Evolutionary conservation across 2,329 filamentous ascomycete species (phyloP).

Genomic region (Penicillium polonicum): DNA sequence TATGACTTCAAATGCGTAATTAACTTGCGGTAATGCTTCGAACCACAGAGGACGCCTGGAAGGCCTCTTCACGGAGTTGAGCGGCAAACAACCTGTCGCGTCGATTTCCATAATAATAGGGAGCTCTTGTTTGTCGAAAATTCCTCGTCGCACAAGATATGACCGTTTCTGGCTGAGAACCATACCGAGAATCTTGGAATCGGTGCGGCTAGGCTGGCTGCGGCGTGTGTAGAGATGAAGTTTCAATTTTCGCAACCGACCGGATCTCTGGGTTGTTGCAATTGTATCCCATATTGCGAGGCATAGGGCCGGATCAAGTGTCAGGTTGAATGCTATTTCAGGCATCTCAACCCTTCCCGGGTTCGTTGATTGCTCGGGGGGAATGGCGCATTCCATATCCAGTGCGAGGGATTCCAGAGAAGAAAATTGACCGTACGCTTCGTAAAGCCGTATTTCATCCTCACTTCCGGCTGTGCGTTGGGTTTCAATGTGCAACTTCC

Average conservation of each 20-base stretch:
- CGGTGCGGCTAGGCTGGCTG: neutral
- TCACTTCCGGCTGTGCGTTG: neutral
- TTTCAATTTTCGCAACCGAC: neutral
- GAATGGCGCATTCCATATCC: neutral
- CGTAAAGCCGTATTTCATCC: neutral
- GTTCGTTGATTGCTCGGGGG: neutral
- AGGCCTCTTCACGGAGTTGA: too few relatives aligned
- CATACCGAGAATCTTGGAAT: too few relatives aligned
- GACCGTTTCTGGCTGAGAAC: too few relatives aligned
- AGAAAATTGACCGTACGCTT: neutral
- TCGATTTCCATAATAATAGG: too few relatives aligned
- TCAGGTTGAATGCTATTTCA: neutral
- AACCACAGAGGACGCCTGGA: too few relatives aligned
- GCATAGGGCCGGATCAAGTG: neutral
- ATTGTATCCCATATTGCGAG: neutral
- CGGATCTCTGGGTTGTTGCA: neutral
- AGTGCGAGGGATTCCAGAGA: neutral
- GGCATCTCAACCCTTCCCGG: too few relatives aligned
- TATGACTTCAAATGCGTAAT: too few relatives aligned
- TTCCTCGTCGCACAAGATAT: too few relatives aligned
- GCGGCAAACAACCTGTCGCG: too few relatives aligned
- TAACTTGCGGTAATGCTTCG: too few relatives aligned
- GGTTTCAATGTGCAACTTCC: neutral
- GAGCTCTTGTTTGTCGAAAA: too few relatives aligned
- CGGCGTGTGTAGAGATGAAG: neutral